Base-by-base conservation (phyloP, 2,329 filamentous ascomycete species). In the Colletotrichum sp. region DNA sequence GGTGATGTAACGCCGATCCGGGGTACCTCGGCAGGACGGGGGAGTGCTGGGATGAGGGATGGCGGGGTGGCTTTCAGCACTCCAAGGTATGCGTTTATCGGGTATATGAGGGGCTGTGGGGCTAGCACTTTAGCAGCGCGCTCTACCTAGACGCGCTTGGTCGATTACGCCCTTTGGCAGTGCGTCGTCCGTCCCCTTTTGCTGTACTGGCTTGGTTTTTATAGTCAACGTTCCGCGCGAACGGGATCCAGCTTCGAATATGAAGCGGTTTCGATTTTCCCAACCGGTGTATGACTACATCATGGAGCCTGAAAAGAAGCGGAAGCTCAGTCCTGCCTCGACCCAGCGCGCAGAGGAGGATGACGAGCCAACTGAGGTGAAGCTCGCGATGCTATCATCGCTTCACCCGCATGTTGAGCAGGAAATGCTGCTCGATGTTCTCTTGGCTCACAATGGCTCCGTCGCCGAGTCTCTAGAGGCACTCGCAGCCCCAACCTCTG, bases 341-440 rank as follows among this genome's bases (percentile, higher is more conserved):
- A 39, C 34, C 39, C 39, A 55, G 61, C 71, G 28, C 68, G 39
- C 63, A 34, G 77, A 81, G 43, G 83, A 84, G 21, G 90, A 92
- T 18, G 92, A 96, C 18, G 95, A 98, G 63, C 93, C 94, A 2
- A 99, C 97, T 0, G 97, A 99, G 77, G 88, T 98, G 80, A 99
- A 98, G 81, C 86, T 99, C 16, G 96, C 96, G 2, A 87, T 98
- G 2, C 87, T 99, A 4, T 91, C 93, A 3, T 99, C 97, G 1
- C 85, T 98, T 0, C 90, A 96, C 78, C 92, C 95, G 0, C 82
- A 87, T 1, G 78, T 93, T 6, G 89, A 92, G 9, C 92, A 94
- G 63, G 91, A 93, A 43, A 87, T 89, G 0, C 87, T 98, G 1
- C 89, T 99, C 0, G 96, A 99, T 78, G 87, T 95, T 7, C 88